Evolutionary conservation across 2,329 filamentous ascomycete genomes (phyloP), one percentile per base, ranked within the genome.

Genomic region (Cytospora piceicola): DNA sequence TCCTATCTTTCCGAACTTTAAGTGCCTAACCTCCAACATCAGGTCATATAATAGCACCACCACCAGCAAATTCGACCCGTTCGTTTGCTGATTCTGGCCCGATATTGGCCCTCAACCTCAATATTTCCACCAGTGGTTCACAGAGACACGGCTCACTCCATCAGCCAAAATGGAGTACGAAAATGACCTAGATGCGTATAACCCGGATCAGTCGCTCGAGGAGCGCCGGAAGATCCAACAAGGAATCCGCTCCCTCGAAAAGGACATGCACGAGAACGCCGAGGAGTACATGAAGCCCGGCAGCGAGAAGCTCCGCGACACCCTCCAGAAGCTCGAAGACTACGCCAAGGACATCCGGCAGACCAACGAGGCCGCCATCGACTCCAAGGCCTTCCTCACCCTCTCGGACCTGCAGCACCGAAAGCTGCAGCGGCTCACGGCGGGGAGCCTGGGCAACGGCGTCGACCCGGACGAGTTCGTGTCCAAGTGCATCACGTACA

Each of bases 381-480:
- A 99, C 75, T 93, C 94, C 0, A 88, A 91, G n/a, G 82, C 96
- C 30, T 83, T 98, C 4, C 90, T 97, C 58, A 88, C 85, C 69
- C 88, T 92, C 0, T 91, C 92, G 6, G 93, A 97, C 69, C 78
- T 96, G 5, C 90, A 91, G 0, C 89, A 90, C 72, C 92, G 91
- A 71, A 93, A 93, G 74, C 90, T 92, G 0, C 82, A 90, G 53
- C 88, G 89, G 60, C 83, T 96, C 30, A 88, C 90, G 1, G 82
- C 92, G 34, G 93, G 93, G 8, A 90, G 90, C 71, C 80, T 85
- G 2, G 86, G 87, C 3, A 88, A 90, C 59, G 92, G 93, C 9
- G 80, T 99, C 27, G 94, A 98, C 73, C 83, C 96, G 0, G 94
- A 98, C 68, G 92, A 97, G 72, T 96, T 98, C 73, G 87, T 98